These are phyloP conservation scores for Metschnikowia gelsemii DNA, from an alignment of 805 yeast species.

Conservation along the genomic window DNA sequence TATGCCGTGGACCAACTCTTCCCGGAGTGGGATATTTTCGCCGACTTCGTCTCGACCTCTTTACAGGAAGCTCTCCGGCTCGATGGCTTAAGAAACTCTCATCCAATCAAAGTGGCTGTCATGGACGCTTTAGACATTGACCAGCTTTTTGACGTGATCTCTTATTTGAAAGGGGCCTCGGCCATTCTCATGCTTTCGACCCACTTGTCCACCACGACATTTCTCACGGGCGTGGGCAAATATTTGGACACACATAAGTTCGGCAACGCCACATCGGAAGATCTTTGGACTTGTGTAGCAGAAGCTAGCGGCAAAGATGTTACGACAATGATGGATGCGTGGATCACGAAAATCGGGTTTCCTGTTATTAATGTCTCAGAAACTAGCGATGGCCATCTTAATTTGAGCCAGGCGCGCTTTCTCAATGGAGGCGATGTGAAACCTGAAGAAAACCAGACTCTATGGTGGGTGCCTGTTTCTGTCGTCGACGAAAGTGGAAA, in stretches of 20 bases:
- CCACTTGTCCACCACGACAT: slow-evolving; percentile 64
- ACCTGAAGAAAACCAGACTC: slow-evolving; percentile 54
- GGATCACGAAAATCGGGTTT: slow-evolving; percentile 75
- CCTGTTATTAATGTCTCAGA: slow-evolving; percentile 58
- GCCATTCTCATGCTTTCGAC: slow-evolving; percentile 73
- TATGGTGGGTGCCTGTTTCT: slow-evolving; percentile 61
- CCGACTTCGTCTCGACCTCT: slow-evolving; percentile 50
- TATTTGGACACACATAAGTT: slow-evolving; percentile 64
- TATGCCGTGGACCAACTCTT: slow-evolving; percentile 63
- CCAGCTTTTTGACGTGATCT: slow-evolving; percentile 79
- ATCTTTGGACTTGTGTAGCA: slow-evolving; percentile 67
- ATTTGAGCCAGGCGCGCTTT: slow-evolving; percentile 58
- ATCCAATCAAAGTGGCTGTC: slow-evolving; percentile 83
- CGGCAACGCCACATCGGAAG: slow-evolving; percentile 71
- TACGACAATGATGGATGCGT: slow-evolving; percentile 56
- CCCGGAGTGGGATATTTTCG: slow-evolving; percentile 82
- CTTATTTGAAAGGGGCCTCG: slow-evolving; percentile 80
- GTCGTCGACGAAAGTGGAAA: too few relatives aligned
- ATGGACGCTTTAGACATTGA: slow-evolving; percentile 74
- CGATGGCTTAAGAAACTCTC: slow-evolving; percentile 63
- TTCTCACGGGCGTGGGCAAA: slow-evolving; percentile 68
- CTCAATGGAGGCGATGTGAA: slow-evolving; percentile 60
- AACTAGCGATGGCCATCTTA: slow-evolving; percentile 32
- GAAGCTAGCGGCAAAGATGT: slow-evolving; percentile 65
- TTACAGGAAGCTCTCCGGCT: slow-evolving; percentile 51